A percentile compares a stretch with the other conserved stretches of the same genome.
phyloP scores from a whole-genome alignment of 306 rosid species.

The Trifolium subterraneum region DNA sequence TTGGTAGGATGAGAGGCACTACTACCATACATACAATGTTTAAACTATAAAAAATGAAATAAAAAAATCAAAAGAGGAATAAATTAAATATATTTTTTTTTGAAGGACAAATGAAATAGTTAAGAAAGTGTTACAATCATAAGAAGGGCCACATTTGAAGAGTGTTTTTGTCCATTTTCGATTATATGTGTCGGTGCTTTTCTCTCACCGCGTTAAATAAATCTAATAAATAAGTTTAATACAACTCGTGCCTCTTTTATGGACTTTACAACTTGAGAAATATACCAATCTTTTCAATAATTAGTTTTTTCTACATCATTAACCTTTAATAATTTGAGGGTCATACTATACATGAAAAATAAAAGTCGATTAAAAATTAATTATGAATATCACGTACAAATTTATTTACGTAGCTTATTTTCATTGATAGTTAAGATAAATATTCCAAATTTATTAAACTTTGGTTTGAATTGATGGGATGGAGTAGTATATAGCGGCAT shows the following conservation, averaged over 20 bases:
- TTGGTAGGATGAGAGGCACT: neutral
- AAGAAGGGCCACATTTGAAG: constrained; percentile 29
- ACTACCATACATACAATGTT: too few species aligned
- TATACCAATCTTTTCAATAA: neutral
- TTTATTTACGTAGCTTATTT: too few species aligned
- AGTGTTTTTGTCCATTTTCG: constrained; percentile 44
- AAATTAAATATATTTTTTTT: neutral
- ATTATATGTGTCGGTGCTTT: constrained; percentile 46
- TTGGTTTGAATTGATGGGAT: too few species aligned
- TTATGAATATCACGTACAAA: too few species aligned
- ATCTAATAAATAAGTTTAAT: neutral
- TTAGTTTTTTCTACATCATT: too few species aligned
- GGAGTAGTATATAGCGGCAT: too few species aligned
- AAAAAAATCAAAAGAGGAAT: neutral
- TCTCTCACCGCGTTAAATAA: constrained; percentile 54
- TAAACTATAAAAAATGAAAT: too few species aligned
- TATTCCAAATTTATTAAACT: too few species aligned
- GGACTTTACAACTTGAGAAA: constrained; percentile 40
- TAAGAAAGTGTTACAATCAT: constrained; percentile 28
- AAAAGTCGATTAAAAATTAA: too few species aligned
- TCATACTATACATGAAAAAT: too few species aligned
- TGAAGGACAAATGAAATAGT: constrained; percentile 8
- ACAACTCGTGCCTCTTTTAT: constrained; percentile 43
- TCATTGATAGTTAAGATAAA: too few species aligned
- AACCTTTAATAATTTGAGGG: too few species aligned